A percentile compares a stretch with the other conserved stretches of the same genome.
These are phyloP conservation scores for Leccinum pellstonianum DNA, from an alignment of 768 basidiomycete species.

Conservation along the genomic window DNA sequence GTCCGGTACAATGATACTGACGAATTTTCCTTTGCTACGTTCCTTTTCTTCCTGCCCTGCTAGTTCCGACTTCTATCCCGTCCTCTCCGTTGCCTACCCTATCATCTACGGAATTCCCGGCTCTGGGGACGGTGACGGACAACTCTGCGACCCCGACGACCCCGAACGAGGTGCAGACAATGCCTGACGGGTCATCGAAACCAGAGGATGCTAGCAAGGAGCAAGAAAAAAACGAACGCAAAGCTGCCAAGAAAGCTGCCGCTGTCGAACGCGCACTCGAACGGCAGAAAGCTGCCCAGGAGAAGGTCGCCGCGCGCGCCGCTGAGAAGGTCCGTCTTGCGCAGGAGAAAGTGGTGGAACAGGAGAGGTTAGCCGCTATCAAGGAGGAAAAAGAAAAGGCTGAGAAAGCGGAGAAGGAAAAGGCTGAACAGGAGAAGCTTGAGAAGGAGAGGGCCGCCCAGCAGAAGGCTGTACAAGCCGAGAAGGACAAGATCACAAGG, in stretches of 20 bases:
- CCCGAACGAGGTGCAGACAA: slow-evolving; percentile 25
- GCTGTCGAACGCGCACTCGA: slow-evolving; percentile 63
- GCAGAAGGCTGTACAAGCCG: slow-evolving; percentile 36
- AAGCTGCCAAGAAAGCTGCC: slow-evolving; percentile 62
- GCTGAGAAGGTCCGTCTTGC: slow-evolving; percentile 54
- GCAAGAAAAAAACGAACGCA: slow-evolving; percentile 58
- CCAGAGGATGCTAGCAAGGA: slow-evolving; percentile 39
- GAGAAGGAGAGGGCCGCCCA: slow-evolving; percentile 37
- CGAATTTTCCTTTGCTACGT: slow-evolving; percentile 32
- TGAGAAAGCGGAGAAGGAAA: slow-evolving; percentile 36
- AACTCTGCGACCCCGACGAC: slow-evolving; percentile 6
- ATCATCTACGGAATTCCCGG: slow-evolving; percentile 76
- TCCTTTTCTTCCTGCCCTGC: slow-evolving; percentile 19
- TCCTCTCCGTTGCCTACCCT: slow-evolving; percentile 48
- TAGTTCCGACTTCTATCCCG: slow-evolving; percentile 36
- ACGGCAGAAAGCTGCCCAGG: slow-evolving; percentile 53
- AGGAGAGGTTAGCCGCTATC: slow-evolving; percentile 43
- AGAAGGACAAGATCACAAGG: slow-evolving; percentile 36
- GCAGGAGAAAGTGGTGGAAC: slow-evolving; percentile 54
- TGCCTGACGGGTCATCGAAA: slow-evolving; percentile 23
- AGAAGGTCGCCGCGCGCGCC: slow-evolving; percentile 52
- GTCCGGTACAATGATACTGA: slow-evolving; percentile 45
- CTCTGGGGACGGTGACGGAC: slow-evolving; percentile 39
- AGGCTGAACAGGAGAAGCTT: slow-evolving; percentile 37
- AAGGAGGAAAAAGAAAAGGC: slow-evolving; percentile 41